Evolutionary conservation across 768 basidiomycete species (phyloP).

Genomic region (Pulveroboletus sp.): DNA sequence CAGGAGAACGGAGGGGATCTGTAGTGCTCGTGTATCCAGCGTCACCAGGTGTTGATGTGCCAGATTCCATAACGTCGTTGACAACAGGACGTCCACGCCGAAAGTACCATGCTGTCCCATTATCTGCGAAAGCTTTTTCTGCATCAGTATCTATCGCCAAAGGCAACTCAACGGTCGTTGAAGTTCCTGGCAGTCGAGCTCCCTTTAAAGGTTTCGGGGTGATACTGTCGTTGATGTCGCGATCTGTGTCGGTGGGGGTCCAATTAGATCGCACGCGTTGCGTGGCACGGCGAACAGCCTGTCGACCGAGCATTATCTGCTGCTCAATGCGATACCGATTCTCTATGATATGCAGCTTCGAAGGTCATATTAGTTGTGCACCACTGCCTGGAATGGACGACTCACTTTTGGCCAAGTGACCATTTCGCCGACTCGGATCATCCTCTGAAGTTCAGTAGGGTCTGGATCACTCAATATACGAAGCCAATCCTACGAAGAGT

Average conservation of each 20-base stretch:
- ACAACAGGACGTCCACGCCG: conserved; percentile 40
- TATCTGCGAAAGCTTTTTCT: conserved; percentile 58
- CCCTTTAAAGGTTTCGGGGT: conserved; percentile 24
- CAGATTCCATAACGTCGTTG: conserved; percentile 25
- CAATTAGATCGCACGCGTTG: conserved; percentile 32
- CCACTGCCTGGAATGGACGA: not conserved
- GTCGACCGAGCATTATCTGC: conserved; percentile 75
- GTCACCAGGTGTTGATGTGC: conserved; percentile 31
- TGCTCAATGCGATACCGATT: conserved; percentile 85
- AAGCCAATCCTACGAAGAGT: conserved; percentile 64
- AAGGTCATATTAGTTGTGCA: conserved; percentile 7
- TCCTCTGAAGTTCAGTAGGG: conserved; percentile 70
- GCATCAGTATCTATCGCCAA: conserved; percentile 77
- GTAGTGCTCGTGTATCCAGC: conserved; percentile 22
- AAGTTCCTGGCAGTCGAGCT: conserved; percentile 5
- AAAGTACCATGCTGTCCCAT: conserved; percentile 52
- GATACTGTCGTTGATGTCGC: conserved; percentile 18
- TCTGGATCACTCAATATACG: conserved; percentile 82
- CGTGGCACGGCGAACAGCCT: conserved; percentile 55
- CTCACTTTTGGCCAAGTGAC: conserved; percentile 97
- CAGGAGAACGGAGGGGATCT: conserved; percentile 39
- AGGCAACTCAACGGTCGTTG: conserved; percentile 46
- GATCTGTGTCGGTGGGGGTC: conserved; percentile 22
- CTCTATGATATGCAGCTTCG: conserved; percentile 86
- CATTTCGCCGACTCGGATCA: conserved; percentile 81